Evolutionary conservation across 2,329 filamentous ascomycete species (phyloP).

Genomic region (Trichoderma sp.): DNA sequence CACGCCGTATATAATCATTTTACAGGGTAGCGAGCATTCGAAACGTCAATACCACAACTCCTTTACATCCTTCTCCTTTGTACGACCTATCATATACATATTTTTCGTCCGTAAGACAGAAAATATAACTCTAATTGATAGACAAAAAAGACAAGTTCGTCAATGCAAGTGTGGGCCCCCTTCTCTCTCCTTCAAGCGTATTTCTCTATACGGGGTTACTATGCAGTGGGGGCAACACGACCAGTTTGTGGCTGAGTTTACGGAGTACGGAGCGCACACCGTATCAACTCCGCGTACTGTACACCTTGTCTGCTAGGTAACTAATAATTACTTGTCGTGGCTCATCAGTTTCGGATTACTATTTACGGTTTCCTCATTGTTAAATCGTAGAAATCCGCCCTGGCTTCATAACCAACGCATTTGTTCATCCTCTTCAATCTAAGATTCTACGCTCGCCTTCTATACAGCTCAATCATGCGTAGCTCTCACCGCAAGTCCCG

Average conservation of each 20-base stretch:
- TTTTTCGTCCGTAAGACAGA: neutral
- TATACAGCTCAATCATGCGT: slow-evolving; percentile 2
- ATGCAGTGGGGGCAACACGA: neutral
- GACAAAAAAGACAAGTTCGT: neutral
- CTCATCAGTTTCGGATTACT: neutral
- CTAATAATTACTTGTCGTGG: neutral
- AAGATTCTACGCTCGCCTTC: neutral
- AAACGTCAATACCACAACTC: neutral
- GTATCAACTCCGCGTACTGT: neutral
- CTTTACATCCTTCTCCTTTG: neutral
- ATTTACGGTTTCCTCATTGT: neutral
- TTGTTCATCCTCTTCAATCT: neutral
- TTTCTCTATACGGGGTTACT: neutral
- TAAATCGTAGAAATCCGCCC: neutral
- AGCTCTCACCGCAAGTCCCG: slow-evolving; percentile 28
- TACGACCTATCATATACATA: neutral
- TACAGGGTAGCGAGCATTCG: neutral
- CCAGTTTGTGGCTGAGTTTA: slow-evolving; percentile 3
- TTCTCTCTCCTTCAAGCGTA: neutral
- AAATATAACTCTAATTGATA: neutral
- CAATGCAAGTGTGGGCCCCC: neutral
- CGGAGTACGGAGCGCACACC: neutral
- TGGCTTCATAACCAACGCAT: neutral
- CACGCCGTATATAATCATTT: neutral
- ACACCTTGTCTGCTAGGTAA: neutral